Evolutionary conservation across 169 alveolate species (phyloP).

Genomic region (Eimeria acervulina): DNA sequence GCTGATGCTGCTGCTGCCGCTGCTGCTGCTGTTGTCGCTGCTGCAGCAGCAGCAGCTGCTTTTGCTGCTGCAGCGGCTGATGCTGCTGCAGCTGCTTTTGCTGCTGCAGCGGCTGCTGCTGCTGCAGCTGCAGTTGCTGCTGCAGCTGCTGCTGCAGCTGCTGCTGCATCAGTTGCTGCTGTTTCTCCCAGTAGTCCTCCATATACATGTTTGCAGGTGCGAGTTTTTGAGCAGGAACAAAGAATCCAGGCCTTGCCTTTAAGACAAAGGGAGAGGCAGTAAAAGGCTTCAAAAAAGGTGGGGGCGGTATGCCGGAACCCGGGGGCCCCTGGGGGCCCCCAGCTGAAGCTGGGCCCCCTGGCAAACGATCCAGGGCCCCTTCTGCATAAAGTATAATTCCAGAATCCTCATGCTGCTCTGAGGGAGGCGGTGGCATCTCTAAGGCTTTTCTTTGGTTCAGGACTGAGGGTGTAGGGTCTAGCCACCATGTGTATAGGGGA

Average conservation of each 20-base stretch:
- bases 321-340: constrained; percentile 33
- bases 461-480: background rate
- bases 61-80: background rate
- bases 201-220: constrained; percentile 48
- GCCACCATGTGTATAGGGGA: background rate
- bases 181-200: constrained; percentile 32
- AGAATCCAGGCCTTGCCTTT: constrained; percentile 57
- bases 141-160: background rate
- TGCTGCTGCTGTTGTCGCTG: background rate
- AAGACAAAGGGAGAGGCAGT: constrained; percentile 53
- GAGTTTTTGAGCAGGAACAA: constrained; percentile 16
- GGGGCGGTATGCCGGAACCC: background rate
- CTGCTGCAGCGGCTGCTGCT: background rate
- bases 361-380: constrained; percentile 9
- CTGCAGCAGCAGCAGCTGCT: background rate
- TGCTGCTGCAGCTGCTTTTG: constrained; percentile 17
- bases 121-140: background rate
- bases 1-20: constrained; percentile 20
- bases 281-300: constrained; percentile 37
- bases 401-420: background rate
- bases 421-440: background rate
- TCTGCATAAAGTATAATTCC: background rate
- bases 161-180: constrained; percentile 19
- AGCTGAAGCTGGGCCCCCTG: background rate
- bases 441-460: background rate